Evolutionary conservation across 495 filamentous ascomycete species (phyloP), one percentile per base, ranked within the genome.

Genomic region (Chaetomium fimeti): DNA sequence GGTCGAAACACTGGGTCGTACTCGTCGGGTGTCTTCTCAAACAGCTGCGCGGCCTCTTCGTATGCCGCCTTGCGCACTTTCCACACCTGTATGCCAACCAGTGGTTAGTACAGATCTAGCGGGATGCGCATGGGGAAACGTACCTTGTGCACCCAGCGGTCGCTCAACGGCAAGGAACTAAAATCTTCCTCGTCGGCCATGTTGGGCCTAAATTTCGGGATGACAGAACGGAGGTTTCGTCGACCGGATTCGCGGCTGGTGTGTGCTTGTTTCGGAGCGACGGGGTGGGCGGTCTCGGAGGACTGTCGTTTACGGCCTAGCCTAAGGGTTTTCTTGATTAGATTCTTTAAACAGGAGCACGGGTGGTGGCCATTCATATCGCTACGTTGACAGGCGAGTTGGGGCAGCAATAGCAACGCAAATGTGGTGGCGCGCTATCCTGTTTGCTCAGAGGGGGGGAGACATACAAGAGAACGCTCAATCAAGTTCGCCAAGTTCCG

Each of bases 21-120:
- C 75, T 98, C 94, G 79, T 94, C 91, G 59, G 89, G 87, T 11
- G 92, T 91, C 62, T 84, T 82, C 73, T 92, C 89, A 71, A 99
- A 98, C 67, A 86, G 83, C 72, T 91, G 89, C 45, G 90, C 86
- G 49, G 91, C 93, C 66, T 93, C 91, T 79, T 98, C 94, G 76
- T 98, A 99, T 55, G 89, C 94, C 73, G 86, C 84, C 76, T 99
- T 99, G 67, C 94, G 85, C 48, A 94, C 94, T 83, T 99, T 99
- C 94, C 94, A 99, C 72, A 89, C 87, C 88, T 94, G 62, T 18
- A 25, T 8, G 20, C 42, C 38, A 15, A 32, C 3, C 8, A 20
- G 49, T 51, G 28, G 40, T 53, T 13, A 52, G 49, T 9, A 16
- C 8, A 15, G 29, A 20, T 24, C 20, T 18, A 12, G 32, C 22